Evolutionary conservation across 306 rosid species (phyloP), one percentile per base, ranked within the genome.

Genomic region (Ceratonia siliqua): DNA sequence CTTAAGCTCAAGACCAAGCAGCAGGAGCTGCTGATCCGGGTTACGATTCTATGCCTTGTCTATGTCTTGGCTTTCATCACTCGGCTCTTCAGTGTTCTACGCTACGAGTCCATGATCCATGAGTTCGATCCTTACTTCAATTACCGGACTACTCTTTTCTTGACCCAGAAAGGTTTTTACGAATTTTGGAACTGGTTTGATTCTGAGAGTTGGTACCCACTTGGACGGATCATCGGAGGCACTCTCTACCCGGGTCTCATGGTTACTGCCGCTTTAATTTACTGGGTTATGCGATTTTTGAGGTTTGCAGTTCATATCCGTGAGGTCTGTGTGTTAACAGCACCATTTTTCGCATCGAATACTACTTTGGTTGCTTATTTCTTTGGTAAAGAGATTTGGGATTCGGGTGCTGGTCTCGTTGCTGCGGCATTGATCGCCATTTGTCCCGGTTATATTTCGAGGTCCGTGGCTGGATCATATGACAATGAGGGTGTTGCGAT

Each of bases 101-200:
- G 99, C 15, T 95, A 92, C 20, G 99, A 95, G 70, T 95, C 99
- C 50, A 95, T 95, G 99, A 95, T 95, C 89, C 99, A 95, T 36
- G 99, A 95, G 72, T 95, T 95, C 70, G 99, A 95, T 36, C 99
- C 99, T 6, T 95, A 95, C 79, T 95, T 95, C 92, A 95, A 95
- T 68, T 95, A 95, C 83, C 95, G 99, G 0, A 92, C 98, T 15
- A 95, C 99, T 2, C 84, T 95, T 21, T 95, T 50, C 78, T 75
- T 95, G 69, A 92, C 97, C 2, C 70, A 84, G 70, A 81, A 92
- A 5, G 99, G 99, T 42, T 92, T 95, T 85, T 76, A 90, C 72
- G 99, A 95, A 61, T 95, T 95, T 84, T 95, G 99, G 99, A 95
- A 92, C 83, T 95, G 99, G 99, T 95, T 95, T 62, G 99, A 95